Conservation (phyloP, 140 eudicot species). For the Ambrosia hybrid region DNA sequence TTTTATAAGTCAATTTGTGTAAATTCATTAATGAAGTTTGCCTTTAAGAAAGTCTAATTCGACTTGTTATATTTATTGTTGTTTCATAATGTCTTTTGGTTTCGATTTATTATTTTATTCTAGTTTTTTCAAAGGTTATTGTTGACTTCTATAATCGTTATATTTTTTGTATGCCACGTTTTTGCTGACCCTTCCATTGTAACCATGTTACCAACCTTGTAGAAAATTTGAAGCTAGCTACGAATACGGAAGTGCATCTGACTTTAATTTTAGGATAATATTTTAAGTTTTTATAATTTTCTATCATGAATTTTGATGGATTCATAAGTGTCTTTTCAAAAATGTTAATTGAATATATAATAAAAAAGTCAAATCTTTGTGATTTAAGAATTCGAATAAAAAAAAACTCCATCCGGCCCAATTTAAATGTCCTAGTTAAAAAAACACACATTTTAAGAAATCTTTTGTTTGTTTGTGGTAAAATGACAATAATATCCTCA, state of each 20-base stretch:
- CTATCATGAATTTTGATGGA: conserved; percentile 9
- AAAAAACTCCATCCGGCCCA: too few relatives aligned
- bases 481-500: too few relatives aligned
- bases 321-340: neutral
- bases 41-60: neutral
- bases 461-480: too few relatives aligned
- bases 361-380: neutral
- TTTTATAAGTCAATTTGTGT: too few relatives aligned
- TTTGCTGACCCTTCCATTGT: neutral
- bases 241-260: conserved; percentile 23
- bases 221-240: conserved; percentile 19
- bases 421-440: too few relatives aligned
- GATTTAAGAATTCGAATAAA: neutral
- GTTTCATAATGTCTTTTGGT: neutral
- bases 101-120: neutral
- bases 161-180: conserved; percentile 18
- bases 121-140: conserved; percentile 15
- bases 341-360: neutral
- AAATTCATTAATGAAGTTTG: too few relatives aligned
- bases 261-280: conserved; percentile 7
- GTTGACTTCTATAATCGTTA: conserved; percentile 27
- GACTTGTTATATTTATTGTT: neutral
- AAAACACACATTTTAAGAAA: too few relatives aligned
- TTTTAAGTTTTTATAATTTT: neutral
- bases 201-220: conserved; percentile 18